phyloP scores from a whole-genome alignment of 148 eudicot species.

The Limonium bicolor region DNA sequence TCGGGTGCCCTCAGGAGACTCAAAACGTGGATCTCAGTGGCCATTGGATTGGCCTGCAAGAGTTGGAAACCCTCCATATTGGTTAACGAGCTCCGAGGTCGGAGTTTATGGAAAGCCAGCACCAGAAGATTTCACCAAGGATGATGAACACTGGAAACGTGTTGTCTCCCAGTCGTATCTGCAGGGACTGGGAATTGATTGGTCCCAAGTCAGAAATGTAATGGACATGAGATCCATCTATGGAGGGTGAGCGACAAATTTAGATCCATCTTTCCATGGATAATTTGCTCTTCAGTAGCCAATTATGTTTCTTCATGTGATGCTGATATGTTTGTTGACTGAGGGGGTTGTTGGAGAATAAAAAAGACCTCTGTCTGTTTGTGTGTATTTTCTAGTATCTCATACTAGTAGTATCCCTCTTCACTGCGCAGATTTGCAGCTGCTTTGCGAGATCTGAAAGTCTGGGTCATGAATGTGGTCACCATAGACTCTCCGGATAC shows the following conservation, averaged over 20 bases:
- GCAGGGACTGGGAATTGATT: conserved; percentile 34
- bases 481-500: conserved; percentile 45
- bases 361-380: neutral
- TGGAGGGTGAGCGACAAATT: conserved; percentile 62
- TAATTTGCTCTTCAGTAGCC: too few species aligned
- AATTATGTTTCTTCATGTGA: too few species aligned
- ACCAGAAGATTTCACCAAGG: conserved; percentile 41
- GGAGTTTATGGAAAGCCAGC: conserved; percentile 59
- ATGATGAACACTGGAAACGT: conserved; percentile 43
- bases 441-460: conserved; percentile 34
- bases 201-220: conserved; percentile 51
- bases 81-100: conserved; percentile 36
- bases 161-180: conserved; percentile 42
- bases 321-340: too few species aligned
- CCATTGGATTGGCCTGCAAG: conserved; percentile 48
- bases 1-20: conserved; percentile 24
- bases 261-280: too few species aligned
- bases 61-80: conserved; percentile 32
- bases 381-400: neutral
- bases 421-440: conserved; percentile 46
- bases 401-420: neutral
- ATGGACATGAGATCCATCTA: conserved; percentile 63
- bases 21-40: conserved; percentile 44
- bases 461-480: conserved; percentile 63
- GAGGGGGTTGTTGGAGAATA: neutral